Percentiles rank a stretch among this genome's conserved stretches.
phyloP scores from a whole-genome alignment of 75 land plant genomes.

The Cunninghamia lanceolata region DNA sequence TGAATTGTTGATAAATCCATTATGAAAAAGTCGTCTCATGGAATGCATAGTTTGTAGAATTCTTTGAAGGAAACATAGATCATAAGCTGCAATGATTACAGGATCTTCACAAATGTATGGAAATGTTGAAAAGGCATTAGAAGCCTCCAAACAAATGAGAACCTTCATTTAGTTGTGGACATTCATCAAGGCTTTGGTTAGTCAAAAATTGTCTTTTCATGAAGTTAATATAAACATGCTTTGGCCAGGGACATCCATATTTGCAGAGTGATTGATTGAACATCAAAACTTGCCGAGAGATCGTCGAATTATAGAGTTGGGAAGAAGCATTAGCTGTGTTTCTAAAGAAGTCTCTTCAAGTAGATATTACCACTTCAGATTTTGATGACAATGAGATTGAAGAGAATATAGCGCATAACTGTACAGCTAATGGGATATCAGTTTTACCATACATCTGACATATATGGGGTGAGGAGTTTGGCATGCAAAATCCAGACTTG shows the following conservation, averaged over 20 bases:
- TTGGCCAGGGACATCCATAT: conserved; percentile 91
- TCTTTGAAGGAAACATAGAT: too few relatives aligned
- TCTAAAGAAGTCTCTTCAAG: conserved; percentile 52
- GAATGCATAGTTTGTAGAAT: too few relatives aligned
- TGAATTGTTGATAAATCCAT: too few relatives aligned
- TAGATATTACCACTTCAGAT: conserved; percentile 96
- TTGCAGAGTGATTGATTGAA: conserved; percentile 83
- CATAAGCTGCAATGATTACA: too few relatives aligned
- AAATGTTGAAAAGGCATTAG: too few relatives aligned
- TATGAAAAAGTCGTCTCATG: too few relatives aligned
- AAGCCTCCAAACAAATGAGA: too few relatives aligned
- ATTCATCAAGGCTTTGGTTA: conserved; percentile 66
- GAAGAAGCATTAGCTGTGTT: conserved; percentile 93
- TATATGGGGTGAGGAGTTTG: conserved; percentile 94
- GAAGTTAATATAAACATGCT: conserved; percentile 91
- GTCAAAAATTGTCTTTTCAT: conserved; percentile 92
- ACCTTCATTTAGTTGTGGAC: too few relatives aligned
- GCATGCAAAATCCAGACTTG: conserved; percentile 60
- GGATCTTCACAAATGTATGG: too few relatives aligned
- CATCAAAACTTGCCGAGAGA: conserved; percentile 46
- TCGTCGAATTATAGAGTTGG: conserved; percentile 70
- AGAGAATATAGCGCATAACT: conserved; percentile 88
- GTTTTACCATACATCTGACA: conserved; percentile 82
- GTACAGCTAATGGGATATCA: conserved; percentile 63
- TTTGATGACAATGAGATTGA: conserved; percentile 90